phyloP scores from a whole-genome alignment of 371 early-diverging fungal species.

The Apophysomyces variabilis region DNA sequence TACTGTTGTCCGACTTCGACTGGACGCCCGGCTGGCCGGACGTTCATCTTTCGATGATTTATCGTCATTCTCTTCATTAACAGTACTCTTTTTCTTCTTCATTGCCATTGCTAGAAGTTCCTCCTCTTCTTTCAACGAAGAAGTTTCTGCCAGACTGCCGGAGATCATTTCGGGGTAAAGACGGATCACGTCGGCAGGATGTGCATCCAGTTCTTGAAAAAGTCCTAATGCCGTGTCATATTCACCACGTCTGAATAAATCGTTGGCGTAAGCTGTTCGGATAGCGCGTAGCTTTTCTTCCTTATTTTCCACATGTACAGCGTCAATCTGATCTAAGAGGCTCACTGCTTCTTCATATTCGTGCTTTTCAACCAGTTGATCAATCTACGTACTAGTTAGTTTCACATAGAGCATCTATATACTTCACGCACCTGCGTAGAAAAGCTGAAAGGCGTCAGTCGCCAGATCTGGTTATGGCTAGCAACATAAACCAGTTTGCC shows the following conservation, averaged over 20 bases:
- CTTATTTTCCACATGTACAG: constrained; percentile 82
- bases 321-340: constrained; percentile 87
- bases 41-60: constrained; percentile 17
- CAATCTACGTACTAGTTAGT: constrained; percentile 53
- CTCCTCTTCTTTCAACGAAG: constrained; percentile 16
- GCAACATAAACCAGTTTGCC: constrained; percentile 82
- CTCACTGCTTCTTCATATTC: constrained; percentile 87
- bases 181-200: constrained; percentile 83
- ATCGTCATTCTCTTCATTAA: constrained; percentile 18
- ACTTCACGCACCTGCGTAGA: constrained; percentile 75
- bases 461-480: constrained; percentile 80
- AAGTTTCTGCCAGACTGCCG: constrained; percentile 32
- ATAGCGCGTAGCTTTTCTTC: constrained; percentile 66
- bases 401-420: constrained; percentile 1
- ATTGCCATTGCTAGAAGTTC: constrained; percentile 14
- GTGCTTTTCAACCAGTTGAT: constrained; percentile 77
- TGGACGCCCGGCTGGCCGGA: constrained; percentile 40
- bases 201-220: constrained; percentile 80
- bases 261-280: constrained; percentile 83
- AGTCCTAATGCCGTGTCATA: constrained; percentile 81
- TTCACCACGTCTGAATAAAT: constrained; percentile 76
- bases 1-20: constrained; percentile 29
- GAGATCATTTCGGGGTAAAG: constrained; percentile 80
- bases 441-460: constrained; percentile 85
- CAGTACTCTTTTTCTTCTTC: constrained; percentile 15